Percentiles rank a stretch among this genome's conserved stretches.
phyloP scores from a whole-genome alignment of 116 monocot genomes.

The Papilionanthe hybrid region DNA sequence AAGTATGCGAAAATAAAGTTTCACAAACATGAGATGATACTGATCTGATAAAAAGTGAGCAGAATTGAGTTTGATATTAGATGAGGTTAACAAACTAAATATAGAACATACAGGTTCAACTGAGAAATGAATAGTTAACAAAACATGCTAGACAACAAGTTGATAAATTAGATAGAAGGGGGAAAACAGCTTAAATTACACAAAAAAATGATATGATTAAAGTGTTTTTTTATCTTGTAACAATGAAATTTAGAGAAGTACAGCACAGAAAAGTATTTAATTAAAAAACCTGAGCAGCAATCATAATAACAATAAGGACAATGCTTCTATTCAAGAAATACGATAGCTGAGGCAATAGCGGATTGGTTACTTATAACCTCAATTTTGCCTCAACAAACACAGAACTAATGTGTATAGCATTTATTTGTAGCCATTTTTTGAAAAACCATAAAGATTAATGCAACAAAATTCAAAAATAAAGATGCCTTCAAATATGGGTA shows the following conservation, averaged over 20 bases:
- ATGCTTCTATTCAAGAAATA: neutral
- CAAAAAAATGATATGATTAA: neutral
- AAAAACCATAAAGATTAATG: neutral
- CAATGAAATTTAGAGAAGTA: neutral
- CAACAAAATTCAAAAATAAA: neutral
- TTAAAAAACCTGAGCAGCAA: neutral
- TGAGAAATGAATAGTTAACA: neutral
- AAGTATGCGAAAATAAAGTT: neutral
- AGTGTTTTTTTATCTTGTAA: neutral
- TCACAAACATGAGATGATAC: neutral
- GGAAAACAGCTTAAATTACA: neutral
- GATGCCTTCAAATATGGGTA: neutral
- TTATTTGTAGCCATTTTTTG: neutral
- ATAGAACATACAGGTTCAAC: neutral
- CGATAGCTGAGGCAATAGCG: neutral
- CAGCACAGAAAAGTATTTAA: neutral
- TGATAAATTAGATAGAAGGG: neutral
- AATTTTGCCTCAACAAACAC: neutral
- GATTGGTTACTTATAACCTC: neutral
- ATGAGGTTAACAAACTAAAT: neutral
- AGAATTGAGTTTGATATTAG: neutral
- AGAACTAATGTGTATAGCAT: neutral
- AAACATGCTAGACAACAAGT: neutral
- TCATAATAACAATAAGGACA: neutral
- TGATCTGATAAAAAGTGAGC: neutral